Conservation (phyloP, 352 stramenopile species). For the Plasmopara muralis region DNA sequence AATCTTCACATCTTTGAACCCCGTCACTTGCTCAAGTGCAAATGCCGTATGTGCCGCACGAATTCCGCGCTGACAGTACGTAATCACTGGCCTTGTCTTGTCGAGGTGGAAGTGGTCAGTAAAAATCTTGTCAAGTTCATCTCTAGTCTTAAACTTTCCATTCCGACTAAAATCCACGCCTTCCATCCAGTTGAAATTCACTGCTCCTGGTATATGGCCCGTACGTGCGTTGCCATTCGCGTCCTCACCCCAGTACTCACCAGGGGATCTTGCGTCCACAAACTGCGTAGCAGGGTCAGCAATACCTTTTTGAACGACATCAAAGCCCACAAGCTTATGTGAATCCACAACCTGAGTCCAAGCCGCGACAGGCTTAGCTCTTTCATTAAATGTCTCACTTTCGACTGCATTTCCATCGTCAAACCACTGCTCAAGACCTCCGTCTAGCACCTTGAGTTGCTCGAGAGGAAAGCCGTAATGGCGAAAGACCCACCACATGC, state of each 20-base stretch:
- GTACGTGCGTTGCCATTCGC: slow-evolving; percentile 24
- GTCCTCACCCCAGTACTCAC: slow-evolving; percentile 27
- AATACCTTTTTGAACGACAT: slow-evolving; percentile 27
- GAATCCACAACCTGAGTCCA: slow-evolving; percentile 17
- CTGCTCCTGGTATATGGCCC: slow-evolving; percentile 58
- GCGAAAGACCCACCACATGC: slow-evolving; percentile 75
- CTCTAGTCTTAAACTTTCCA: slow-evolving; percentile 53
- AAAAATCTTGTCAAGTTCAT: slow-evolving; percentile 47
- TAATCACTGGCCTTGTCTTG: slow-evolving; percentile 50
- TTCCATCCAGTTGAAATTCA: slow-evolving; percentile 72
- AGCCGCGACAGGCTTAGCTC: background rate
- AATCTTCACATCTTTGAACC: slow-evolving; percentile 26
- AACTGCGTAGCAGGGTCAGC: slow-evolving; percentile 24
- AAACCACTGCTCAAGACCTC: slow-evolving; percentile 64
- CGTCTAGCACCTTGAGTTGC: slow-evolving; percentile 73
- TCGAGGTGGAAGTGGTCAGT: slow-evolving; percentile 29
- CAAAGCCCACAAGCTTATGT: slow-evolving; percentile 25
- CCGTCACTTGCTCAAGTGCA: slow-evolving; percentile 52
- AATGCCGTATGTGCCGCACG: slow-evolving; percentile 64
- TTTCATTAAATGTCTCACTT: slow-evolving; percentile 18
- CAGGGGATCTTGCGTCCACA: slow-evolving; percentile 25
- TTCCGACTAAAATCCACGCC: slow-evolving; percentile 38
- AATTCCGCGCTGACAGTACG: slow-evolving; percentile 71
- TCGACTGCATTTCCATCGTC: slow-evolving; percentile 39
- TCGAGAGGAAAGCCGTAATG: slow-evolving; percentile 68